Evolutionary conservation across 495 filamentous ascomycete species (phyloP).

Genomic region (Penicillium cinerascens): DNA sequence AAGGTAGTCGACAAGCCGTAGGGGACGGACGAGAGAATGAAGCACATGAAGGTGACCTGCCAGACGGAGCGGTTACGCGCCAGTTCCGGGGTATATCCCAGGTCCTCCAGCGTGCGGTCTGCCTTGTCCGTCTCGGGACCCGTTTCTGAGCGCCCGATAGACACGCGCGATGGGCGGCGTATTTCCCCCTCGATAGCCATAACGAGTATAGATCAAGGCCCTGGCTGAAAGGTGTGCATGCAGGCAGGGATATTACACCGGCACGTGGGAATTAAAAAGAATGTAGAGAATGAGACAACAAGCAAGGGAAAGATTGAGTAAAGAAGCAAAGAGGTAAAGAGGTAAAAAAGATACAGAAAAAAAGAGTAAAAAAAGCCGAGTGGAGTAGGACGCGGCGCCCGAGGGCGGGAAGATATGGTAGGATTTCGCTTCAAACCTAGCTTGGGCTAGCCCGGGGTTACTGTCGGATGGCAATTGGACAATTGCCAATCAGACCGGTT

Average conservation of each 20-base stretch:
- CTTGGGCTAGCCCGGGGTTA: background rate
- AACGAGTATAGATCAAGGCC: background rate
- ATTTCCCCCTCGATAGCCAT: conserved; percentile 11
- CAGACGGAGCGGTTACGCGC: conserved; percentile 49
- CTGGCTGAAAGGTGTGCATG: background rate
- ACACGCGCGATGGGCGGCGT: conserved; percentile 19
- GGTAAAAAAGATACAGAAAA: background rate
- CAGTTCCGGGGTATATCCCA: conserved; percentile 56
- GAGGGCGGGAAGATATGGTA: background rate
- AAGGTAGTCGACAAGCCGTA: conserved; percentile 63
- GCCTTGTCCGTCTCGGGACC: conserved; percentile 18
- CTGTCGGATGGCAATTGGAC: background rate
- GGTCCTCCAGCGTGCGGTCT: conserved; percentile 27
- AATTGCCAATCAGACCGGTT: background rate
- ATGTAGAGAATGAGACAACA: background rate
- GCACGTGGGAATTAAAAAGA: background rate
- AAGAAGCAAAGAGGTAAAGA: background rate
- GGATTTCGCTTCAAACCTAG: background rate
- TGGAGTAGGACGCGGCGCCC: background rate
- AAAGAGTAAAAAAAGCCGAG: conserved; percentile 4
- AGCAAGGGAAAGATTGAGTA: background rate
- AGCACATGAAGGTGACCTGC: conserved; percentile 35
- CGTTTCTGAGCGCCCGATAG: conserved; percentile 10
- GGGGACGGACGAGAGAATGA: conserved; percentile 51
- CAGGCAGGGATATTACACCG: background rate